Base-by-base conservation (phyloP, 2,329 filamentous ascomycete genomes). In the Dissoconium aciculare region DNA sequence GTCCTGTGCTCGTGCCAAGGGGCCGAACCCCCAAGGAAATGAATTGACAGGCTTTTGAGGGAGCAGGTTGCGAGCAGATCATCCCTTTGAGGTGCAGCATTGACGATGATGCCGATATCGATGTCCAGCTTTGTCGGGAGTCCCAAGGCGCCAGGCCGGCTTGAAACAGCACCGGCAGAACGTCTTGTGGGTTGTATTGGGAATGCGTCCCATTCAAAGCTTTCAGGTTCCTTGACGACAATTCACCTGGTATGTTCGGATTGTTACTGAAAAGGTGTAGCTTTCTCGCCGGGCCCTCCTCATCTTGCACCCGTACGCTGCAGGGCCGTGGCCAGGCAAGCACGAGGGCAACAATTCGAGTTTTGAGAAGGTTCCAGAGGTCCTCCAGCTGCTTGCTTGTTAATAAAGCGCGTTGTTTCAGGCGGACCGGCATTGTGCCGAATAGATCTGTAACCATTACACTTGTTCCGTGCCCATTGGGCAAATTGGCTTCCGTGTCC, bases 351-450 rank as follows among this genome's bases (percentile, higher is more conserved):
- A 72, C 63, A 3, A 84, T 45, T 4, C 63, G 56, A 29, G 59
- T 64, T 37, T 70, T 67, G 11, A 92, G 55, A 1, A 54, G 54
- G 15, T 73, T 67, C 72, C 80, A 87, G 31, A 78, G 66, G 40
- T 66, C 77, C 12, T 67, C 64, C 3, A 67, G 54, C 28, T 74
- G 60, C 41, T 42, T 62, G 64, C 45, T 71, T 59, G 23, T 63
- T 52, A 40, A 56, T 3, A 72, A 43, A 0, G 69, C 69, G 39
- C 84, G 69, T 44, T 84, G 79, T 50, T 89, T 92, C 15, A 91
- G 76, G 10, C 87, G 74, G 9, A 94, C 87, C 0, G 87, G 84
- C 71, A 94, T 81, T 35, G 75, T 78, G 0, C 85, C 84, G 55
- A 94, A 95, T 1, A 94, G 60, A 51, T 93, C 76, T 33, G 75